Evolutionary conservation across 306 rosid species (phyloP).

Genomic region (Vigna hirtella): DNA sequence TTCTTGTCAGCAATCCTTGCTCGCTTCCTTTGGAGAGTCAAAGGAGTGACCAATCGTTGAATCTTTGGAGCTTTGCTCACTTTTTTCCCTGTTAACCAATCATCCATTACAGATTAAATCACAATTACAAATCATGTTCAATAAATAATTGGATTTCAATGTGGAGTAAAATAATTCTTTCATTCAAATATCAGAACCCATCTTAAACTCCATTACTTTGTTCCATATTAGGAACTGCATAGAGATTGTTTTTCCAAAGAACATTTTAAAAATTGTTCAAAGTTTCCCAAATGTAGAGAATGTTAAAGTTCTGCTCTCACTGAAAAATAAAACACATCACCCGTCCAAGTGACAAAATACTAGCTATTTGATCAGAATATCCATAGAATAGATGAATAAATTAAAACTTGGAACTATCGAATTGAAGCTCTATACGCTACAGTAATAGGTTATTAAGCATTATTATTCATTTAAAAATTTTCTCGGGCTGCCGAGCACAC

Average conservation of each 20-base stretch:
- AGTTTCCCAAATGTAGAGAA: too few relatives aligned
- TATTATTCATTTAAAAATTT: neutral
- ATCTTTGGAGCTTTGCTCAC: conserved; percentile 56
- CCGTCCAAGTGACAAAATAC: too few relatives aligned
- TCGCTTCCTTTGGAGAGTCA: conserved; percentile 57
- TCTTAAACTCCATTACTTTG: too few relatives aligned
- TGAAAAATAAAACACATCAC: too few relatives aligned
- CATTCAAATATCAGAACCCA: neutral
- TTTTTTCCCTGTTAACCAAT: conserved; percentile 46
- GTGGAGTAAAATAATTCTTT: neutral
- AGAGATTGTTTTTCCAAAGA: too few relatives aligned
- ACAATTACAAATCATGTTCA: neutral
- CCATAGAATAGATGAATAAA: neutral
- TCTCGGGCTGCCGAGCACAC: neutral
- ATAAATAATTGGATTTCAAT: neutral
- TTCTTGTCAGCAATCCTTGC: conserved; percentile 54
- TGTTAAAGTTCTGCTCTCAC: too few relatives aligned
- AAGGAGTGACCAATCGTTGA: conserved; percentile 51
- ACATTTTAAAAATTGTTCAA: too few relatives aligned
- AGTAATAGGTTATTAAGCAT: neutral
- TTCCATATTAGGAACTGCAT: too few relatives aligned
- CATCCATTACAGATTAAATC: neutral
- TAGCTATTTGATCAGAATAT: neutral
- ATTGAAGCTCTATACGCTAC: neutral
- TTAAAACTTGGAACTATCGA: neutral